Percentiles rank a stretch among this genome's conserved stretches.
These are phyloP conservation scores for Neofusicoccum cordaticola DNA, from an alignment of 2,329 filamentous ascomycete species.

Conservation along the genomic window DNA sequence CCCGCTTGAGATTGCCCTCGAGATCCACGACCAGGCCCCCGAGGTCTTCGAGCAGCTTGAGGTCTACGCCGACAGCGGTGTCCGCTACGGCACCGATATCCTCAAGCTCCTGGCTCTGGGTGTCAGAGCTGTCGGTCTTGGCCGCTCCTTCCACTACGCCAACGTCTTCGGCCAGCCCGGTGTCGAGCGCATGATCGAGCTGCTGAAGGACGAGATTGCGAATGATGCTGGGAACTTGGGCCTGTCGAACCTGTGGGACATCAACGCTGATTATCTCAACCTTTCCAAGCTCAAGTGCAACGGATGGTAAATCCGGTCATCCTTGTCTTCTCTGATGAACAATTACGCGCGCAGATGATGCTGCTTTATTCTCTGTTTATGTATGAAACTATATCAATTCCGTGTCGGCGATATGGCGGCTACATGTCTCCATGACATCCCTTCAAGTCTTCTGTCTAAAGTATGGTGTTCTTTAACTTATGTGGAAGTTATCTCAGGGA, in stretches of 20 bases:
- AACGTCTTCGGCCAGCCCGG: constrained; percentile 59
- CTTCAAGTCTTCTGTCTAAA: no score
- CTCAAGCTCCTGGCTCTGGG: constrained; percentile 40
- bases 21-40: constrained; percentile 60
- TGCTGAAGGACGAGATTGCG: constrained; percentile 53
- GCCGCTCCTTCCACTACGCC: constrained; percentile 51
- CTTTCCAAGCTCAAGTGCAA: constrained; percentile 1
- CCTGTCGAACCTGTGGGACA: background rate
- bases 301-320: background rate
- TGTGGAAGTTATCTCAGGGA: no score
- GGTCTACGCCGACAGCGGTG: constrained; percentile 41
- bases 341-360: background rate
- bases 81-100: constrained; percentile 39
- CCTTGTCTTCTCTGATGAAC: background rate
- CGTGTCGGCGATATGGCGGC: no score
- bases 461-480: no score
- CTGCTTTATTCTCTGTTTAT: background rate
- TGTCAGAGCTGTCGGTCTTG: constrained; percentile 44
- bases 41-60: constrained; percentile 40
- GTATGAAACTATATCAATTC: background rate
- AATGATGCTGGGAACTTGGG: constrained; percentile 35
- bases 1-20: constrained; percentile 71
- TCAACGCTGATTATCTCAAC: constrained; percentile 1
- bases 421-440: no score
- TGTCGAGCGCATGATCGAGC: constrained; percentile 54